These are phyloP conservation scores for Kazachstania bromeliacearum DNA, from an alignment of 805 yeast genomes.

Conservation along the genomic window DNA sequence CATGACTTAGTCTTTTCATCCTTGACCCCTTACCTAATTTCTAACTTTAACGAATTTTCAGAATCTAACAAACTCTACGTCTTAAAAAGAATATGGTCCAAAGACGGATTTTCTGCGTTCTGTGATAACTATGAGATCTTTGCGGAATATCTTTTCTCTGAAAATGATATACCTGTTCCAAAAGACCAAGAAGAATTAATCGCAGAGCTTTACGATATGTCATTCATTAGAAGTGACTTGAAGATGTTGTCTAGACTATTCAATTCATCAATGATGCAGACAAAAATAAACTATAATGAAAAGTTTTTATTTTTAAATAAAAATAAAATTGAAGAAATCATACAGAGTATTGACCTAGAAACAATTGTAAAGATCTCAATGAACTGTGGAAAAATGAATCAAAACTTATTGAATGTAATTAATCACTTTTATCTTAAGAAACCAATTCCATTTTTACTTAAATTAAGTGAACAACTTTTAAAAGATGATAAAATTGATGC, in stretches of 20 bases:
- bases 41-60: background rate
- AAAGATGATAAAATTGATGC: background rate
- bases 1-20: too few species aligned
- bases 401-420: background rate
- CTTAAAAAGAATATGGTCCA: background rate
- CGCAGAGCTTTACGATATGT: background rate
- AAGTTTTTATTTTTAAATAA: background rate
- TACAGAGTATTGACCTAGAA: background rate
- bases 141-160: too few species aligned
- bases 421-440: background rate
- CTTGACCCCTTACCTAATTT: background rate
- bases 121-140: too few species aligned
- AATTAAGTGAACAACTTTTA: background rate
- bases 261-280: background rate
- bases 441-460: background rate
- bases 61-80: background rate
- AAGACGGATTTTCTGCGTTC: too few species aligned
- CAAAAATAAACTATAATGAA: background rate
- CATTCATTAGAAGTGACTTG: background rate
- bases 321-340: background rate
- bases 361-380: background rate
- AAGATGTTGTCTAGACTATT: background rate
- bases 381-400: background rate
- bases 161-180: too few species aligned
- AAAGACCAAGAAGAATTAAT: background rate